phyloP scores from a whole-genome alignment of 2,329 filamentous ascomycete species.

The Colletotrichum tofieldiae region DNA sequence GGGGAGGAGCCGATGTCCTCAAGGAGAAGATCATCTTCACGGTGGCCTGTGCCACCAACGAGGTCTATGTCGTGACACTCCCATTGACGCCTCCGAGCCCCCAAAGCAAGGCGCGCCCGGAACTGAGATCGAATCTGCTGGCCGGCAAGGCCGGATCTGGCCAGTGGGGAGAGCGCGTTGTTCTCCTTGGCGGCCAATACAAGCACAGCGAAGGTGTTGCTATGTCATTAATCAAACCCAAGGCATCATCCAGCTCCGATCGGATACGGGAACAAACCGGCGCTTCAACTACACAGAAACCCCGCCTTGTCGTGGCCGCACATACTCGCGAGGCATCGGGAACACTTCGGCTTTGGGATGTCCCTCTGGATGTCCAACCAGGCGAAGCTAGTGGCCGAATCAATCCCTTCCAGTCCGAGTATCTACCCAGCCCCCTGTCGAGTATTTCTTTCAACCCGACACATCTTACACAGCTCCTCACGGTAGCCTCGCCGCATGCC shows the following conservation, averaged over 20 bases:
- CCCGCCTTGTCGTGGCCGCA: slow-evolving; percentile 71
- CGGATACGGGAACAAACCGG: slow-evolving; percentile 35
- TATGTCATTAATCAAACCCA: slow-evolving; percentile 65
- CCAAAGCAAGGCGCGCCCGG: slow-evolving; percentile 69
- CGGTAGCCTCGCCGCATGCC: slow-evolving; percentile 69
- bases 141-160: slow-evolving; percentile 71
- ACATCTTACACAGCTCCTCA: slow-evolving; percentile 71
- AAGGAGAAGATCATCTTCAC: slow-evolving; percentile 74
- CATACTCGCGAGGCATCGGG: slow-evolving; percentile 74
- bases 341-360: slow-evolving; percentile 71
- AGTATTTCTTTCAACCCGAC: slow-evolving; percentile 74
- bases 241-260: slow-evolving; percentile 45
- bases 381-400: slow-evolving; percentile 48
- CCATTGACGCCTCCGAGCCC: slow-evolving; percentile 75
- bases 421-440: slow-evolving; percentile 67
- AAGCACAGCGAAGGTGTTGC: slow-evolving; percentile 70
- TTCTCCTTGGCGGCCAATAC: slow-evolving; percentile 68
- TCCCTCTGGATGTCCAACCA: slow-evolving; percentile 63
- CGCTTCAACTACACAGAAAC: slow-evolving; percentile 32
- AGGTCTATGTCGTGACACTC: slow-evolving; percentile 71
- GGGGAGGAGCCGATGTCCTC: slow-evolving; percentile 64
- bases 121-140: slow-evolving; percentile 66
- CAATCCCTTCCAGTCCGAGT: slow-evolving; percentile 74
- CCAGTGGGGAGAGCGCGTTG: slow-evolving; percentile 74
- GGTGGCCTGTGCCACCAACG: slow-evolving; percentile 71